Evolutionary conservation across 2,329 filamentous ascomycete species (phyloP).

Genomic region (Penicillium oxalicum): DNA sequence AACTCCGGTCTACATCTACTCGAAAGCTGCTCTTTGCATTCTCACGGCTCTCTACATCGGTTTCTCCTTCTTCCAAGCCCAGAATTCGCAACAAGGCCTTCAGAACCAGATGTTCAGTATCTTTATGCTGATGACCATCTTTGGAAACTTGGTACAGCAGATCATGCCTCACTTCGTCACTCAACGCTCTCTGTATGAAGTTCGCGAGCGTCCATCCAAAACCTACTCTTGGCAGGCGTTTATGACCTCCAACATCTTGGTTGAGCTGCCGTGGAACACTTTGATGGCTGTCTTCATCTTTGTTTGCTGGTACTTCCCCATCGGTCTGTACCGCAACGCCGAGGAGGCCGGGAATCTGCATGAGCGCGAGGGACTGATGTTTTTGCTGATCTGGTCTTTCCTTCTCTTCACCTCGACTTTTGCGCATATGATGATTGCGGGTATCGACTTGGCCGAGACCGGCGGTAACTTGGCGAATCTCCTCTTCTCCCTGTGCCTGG

Average conservation of each 20-base stretch:
- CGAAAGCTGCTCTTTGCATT: conserved; percentile 65
- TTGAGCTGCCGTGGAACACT: conserved; percentile 64
- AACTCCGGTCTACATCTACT: conserved; percentile 81
- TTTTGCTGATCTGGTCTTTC: conserved; percentile 60
- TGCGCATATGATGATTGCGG: conserved; percentile 66
- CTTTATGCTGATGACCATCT: conserved; percentile 79
- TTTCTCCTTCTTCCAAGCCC: conserved; percentile 72
- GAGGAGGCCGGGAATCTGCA: conserved; percentile 34
- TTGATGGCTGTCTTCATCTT: conserved; percentile 59
- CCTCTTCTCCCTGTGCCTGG: conserved; percentile 52
- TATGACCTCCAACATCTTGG: conserved; percentile 63
- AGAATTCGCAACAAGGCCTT: conserved; percentile 70
- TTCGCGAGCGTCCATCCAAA: conserved; percentile 58
- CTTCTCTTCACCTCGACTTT: conserved; percentile 68
- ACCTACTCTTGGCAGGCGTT: conserved; percentile 70
- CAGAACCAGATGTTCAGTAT: conserved; percentile 90
- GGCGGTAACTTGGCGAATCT: conserved; percentile 59
- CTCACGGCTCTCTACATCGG: conserved; percentile 70
- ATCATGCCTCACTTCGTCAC: conserved; percentile 57
- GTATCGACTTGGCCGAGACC: conserved; percentile 62
- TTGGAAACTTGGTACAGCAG: conserved; percentile 53
- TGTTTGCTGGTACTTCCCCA: conserved; percentile 63
- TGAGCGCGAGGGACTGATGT: conserved; percentile 58
- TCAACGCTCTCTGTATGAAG: conserved; percentile 55
- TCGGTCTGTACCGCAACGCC: conserved; percentile 44